Base-by-base conservation (phyloP, 148 eudicot species). In the Selenicereus undatus region DNA sequence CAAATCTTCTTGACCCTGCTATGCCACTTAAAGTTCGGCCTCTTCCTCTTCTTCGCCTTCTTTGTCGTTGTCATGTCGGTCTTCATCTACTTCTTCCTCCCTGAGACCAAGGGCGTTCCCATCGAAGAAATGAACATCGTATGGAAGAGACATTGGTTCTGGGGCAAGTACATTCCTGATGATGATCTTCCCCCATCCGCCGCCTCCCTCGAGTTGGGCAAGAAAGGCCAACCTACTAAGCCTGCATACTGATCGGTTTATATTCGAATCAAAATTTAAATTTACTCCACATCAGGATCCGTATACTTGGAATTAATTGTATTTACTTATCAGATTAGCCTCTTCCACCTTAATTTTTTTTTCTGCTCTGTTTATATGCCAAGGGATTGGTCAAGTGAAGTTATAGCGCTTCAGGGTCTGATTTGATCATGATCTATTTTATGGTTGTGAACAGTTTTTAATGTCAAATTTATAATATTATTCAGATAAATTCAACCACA, bases 51-150 rank as follows among this genome's bases (percentile, higher is more conserved):
- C 84, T 93, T 93, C 82, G 97, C 87, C 2, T 90, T 90, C 83
- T 91, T 88, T 36, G 92, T 91, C 13, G 62, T 85, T 0, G 79
- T 89, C 3, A 93, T 93, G 97, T 88, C 92, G 2, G 8, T 89
- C 11, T 93, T 91, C 78, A 71, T 91, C 24, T 87, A 82, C 88
- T 82, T 91, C 75, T 93, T 93, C 88, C 77, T 93, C 78, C 95
- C 95, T 8, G 97, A 93, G 87, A 93, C 97, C 1, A 93, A 91
- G 86, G 90, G 90, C 13, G 80, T 93, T 6, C 97, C 95, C 18
- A 91, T 93, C n/a, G 97, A 93, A 42, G 97, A 93, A 58, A 92
- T 91, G 97, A 82, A 71, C 29, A 78, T 80, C 17, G 94, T 91
- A 24, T 93, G 97, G 97, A 90, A 89, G 82, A 68, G 82, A 11